These are phyloP conservation scores for Bertia moriformis DNA, from an alignment of 2,329 filamentous ascomycete genomes.

Conservation along the genomic window DNA sequence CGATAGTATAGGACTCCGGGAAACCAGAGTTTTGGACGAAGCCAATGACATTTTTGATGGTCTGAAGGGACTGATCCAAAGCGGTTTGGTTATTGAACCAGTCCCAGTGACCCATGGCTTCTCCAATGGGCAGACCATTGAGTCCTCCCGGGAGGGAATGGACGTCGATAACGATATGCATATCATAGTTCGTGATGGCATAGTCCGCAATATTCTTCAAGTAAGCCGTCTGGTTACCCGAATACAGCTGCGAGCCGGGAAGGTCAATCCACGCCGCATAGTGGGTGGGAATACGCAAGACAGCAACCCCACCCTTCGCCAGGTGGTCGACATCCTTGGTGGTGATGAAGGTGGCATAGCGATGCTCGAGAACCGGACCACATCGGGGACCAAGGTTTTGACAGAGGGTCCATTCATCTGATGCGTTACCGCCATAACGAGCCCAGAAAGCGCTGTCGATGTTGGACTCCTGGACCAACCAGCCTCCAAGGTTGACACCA, in stretches of 20 bases:
- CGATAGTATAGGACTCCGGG: constrained; percentile 15
- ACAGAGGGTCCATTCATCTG: constrained; percentile 19
- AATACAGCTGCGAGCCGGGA: constrained; percentile 15
- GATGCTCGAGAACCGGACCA: constrained; percentile 11
- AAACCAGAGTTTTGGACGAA: constrained; percentile 14
- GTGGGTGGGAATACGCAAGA: constrained; percentile 17
- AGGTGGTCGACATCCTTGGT: constrained; percentile 15
- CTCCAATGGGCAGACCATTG: constrained; percentile 14
- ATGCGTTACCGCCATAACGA: constrained; percentile 7
- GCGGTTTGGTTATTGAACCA: constrained; percentile 20
- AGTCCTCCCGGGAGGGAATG: constrained; percentile 10
- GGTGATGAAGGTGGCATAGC: constrained; percentile 15
- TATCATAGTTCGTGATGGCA: constrained; percentile 15
- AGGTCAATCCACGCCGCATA: constrained; percentile 20
- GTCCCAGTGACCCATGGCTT: constrained; percentile 11
- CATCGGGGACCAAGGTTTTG: constrained; percentile 12
- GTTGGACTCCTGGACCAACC: constrained; percentile 14
- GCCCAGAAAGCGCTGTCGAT: constrained; percentile 13
- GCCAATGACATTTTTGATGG: constrained; percentile 13
- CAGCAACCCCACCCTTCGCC: constrained; percentile 13
- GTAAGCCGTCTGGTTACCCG: constrained; percentile 13
- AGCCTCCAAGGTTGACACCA: constrained; percentile 14
- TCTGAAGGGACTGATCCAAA: constrained; percentile 14
- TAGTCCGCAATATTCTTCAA: constrained; percentile 16
- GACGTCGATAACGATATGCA: constrained; percentile 18